Base-by-base conservation (phyloP, 176 grass and related monocot genomes). In the Chrysopogon serrulatus region DNA sequence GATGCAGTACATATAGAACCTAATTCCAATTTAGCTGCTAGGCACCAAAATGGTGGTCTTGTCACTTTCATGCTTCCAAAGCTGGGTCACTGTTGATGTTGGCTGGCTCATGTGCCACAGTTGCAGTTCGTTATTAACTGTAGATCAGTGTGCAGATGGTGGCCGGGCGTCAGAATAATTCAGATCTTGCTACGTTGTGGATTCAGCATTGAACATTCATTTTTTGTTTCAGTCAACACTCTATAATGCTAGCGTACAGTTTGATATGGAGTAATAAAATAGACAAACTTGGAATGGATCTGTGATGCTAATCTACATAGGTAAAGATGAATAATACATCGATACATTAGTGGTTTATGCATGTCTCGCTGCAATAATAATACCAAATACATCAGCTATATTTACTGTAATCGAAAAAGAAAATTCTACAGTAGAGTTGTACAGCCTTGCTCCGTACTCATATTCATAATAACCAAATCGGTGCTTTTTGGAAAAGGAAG, bases 31-130 rank as follows among this genome's bases (percentile, higher is more conserved):
- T 37, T 23, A 65, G 39, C 10, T 54, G 28, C 5, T 68, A 41
- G 41, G 37, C 31, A 59, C 37, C 41, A 6, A 8, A 68, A 10
- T 24, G 18, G 21, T 69, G 36, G 42, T 77, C 34, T 79, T 34
- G 56, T 81, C 89, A 33, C 64, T 73, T 77, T 87, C 71, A 30
- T 54, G 41, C 65, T 73, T 85, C 82, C 77, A 78, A 60, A 82
- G 77, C 19, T 31, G 33, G 43, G 51, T 44, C 44, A 59, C 73
- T 66, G 42, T 33, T 44, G 60, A 17, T 32, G 27, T 33, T 23
- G 48, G 41, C 33, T 24, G 47, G 65, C 35, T 85, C 57, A 67
- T 64, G 75, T 75, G 34, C 1, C 65, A 43, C 45, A 71, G 79
- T 88, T 16, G 11, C 42, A 35, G 32, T 73, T 65, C 41, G 74